phyloP scores from a whole-genome alignment of 1,284 basidiomycete genomes.

The Cryptococcus floricola region DNA sequence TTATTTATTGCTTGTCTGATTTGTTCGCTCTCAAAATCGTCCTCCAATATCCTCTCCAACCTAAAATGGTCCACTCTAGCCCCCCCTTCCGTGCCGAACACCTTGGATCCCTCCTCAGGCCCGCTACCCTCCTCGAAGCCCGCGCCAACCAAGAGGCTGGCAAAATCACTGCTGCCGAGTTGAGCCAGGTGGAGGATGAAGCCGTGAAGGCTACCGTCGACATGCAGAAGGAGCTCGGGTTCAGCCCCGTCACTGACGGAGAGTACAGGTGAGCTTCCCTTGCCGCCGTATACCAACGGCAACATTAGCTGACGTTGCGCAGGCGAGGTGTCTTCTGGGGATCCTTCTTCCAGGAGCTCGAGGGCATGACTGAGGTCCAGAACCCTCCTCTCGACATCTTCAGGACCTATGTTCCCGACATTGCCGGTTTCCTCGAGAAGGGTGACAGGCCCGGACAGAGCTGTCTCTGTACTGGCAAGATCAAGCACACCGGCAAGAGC shows the following conservation, averaged over 20 bases:
- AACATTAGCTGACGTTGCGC: not conserved
- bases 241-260: constrained; percentile 48
- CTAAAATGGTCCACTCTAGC: not conserved
- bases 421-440: constrained; percentile 25
- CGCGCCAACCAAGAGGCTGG: constrained; percentile 35
- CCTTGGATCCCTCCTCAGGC: constrained; percentile 45
- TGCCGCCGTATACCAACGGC: not conserved
- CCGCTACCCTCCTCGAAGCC: constrained; percentile 32
- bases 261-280: constrained; percentile 35
- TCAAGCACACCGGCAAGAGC: constrained; percentile 30
- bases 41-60: too few relatives aligned
- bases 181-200: constrained; percentile 43
- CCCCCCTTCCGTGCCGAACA: constrained; percentile 47
- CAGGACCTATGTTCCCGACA: constrained; percentile 26
- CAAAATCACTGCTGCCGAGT: constrained; percentile 26
- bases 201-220: constrained; percentile 46
- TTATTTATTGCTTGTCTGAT: too few relatives aligned
- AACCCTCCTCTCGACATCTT: constrained; percentile 28
- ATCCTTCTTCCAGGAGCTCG: constrained; percentile 60
- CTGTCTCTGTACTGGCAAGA: constrained; percentile 35
- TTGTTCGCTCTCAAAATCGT: too few relatives aligned
- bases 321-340: constrained; percentile 47
- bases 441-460: constrained; percentile 22
- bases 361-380: constrained; percentile 66
- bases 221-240: constrained; percentile 35